These are phyloP conservation scores for Xylaria sp. DNA, from an alignment of 2,329 filamentous ascomycete genomes.

Conservation along the genomic window DNA sequence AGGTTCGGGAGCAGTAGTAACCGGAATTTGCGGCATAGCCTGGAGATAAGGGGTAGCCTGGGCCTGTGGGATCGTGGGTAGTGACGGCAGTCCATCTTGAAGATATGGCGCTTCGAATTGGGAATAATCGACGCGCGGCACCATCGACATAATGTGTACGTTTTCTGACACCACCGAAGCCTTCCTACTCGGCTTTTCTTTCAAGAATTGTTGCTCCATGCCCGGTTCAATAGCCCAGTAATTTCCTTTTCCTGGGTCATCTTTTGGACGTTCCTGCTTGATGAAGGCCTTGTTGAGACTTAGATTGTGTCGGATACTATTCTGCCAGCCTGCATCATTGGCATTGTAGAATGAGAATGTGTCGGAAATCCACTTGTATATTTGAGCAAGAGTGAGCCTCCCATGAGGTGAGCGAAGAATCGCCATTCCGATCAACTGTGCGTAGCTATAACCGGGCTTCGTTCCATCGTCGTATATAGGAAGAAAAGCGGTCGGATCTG, in stretches of 20 bases:
- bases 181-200: constrained; percentile 80
- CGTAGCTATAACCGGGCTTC: constrained; percentile 94
- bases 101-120: constrained; percentile 53
- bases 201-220: constrained; percentile 88
- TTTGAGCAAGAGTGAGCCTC: constrained; percentile 89
- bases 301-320: constrained; percentile 98
- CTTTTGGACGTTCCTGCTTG: constrained; percentile 95
- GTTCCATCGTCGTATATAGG: constrained; percentile 83
- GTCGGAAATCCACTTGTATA: constrained; percentile 99
- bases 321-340: constrained; percentile 94
- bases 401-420: constrained; percentile 87
- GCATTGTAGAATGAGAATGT: constrained; percentile 89
- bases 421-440: constrained; percentile 95
- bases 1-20: constrained; percentile 61
- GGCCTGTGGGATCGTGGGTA: constrained; percentile 56
- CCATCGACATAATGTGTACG: constrained; percentile 65
- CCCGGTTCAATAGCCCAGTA: constrained; percentile 96
- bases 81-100: constrained; percentile 58
- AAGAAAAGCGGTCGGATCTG: constrained; percentile 83
- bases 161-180: constrained; percentile 66
- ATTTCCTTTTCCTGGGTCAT: constrained; percentile 96
- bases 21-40: constrained; percentile 53
- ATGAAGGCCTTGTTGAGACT: constrained; percentile 97
- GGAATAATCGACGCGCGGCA: constrained; percentile 62
- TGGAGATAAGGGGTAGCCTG: constrained; percentile 50